Evolutionary conservation across 345 rosid species (phyloP).

Genomic region (Adansonia digitata): DNA sequence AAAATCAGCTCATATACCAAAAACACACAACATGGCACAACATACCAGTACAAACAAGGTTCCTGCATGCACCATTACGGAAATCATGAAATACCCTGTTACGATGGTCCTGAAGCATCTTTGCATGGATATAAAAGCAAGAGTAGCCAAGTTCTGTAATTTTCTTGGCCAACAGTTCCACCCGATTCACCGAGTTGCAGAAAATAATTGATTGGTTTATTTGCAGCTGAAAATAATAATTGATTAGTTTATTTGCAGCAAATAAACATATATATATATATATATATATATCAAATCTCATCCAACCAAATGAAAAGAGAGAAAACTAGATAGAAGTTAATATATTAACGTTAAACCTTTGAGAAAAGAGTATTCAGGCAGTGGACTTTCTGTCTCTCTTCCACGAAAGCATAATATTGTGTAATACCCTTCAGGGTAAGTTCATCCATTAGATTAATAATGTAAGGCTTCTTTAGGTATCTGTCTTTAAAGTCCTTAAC

Average conservation of each 20-base stretch:
- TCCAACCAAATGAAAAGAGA: background rate
- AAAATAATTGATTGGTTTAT: slow-evolving; percentile 97
- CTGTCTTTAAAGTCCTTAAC: slow-evolving; percentile 97
- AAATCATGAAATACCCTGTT: slow-evolving; percentile 98
- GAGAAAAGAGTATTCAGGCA: slow-evolving; percentile 98
- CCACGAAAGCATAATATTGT: slow-evolving; percentile 96
- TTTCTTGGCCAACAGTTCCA: slow-evolving; percentile 95
- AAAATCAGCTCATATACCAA: background rate
- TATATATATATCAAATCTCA: slow-evolving; percentile 12
- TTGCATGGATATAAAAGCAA: slow-evolving; percentile 96
- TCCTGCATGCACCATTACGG: slow-evolving; percentile 99
- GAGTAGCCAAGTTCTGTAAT: slow-evolving; percentile 99
- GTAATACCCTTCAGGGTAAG: slow-evolving; percentile 97
- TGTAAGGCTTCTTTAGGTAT: slow-evolving; percentile 72
- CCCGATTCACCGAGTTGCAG: slow-evolving; percentile 98
- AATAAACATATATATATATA: no score
- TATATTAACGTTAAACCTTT: slow-evolving; percentile 56
- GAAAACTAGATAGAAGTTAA: background rate
- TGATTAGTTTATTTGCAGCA: slow-evolving; percentile 98
- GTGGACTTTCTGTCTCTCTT: slow-evolving; percentile 99
- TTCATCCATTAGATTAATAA: slow-evolving; percentile 99
- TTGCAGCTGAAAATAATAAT: slow-evolving; percentile 85
- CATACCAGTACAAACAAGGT: slow-evolving; percentile 98
- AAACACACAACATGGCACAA: background rate
- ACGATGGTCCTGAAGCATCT: slow-evolving; percentile 99